phyloP scores from a whole-genome alignment of 139 green algal species.

The Mesotaenium endlicherianum region DNA sequence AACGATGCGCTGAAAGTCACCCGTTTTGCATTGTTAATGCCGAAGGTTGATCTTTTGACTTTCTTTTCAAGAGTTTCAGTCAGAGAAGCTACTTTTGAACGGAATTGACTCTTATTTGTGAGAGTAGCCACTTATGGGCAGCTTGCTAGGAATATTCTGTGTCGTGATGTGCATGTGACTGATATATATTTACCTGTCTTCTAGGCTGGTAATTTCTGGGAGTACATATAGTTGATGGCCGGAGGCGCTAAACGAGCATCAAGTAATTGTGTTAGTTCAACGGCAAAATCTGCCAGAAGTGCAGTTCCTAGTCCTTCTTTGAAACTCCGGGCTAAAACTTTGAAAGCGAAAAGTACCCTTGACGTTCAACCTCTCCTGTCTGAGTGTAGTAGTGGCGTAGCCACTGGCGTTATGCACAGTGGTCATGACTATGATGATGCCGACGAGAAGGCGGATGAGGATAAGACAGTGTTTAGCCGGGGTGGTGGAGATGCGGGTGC shows the following conservation, averaged over 20 bases:
- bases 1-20: not conserved
- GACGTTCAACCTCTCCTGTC: not conserved
- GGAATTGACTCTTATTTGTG: not conserved
- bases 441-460: not conserved
- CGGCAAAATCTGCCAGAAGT: not conserved
- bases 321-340: not conserved
- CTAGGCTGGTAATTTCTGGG: not conserved
- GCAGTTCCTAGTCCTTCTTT: not conserved
- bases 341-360: not conserved
- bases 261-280: not conserved
- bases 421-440: not conserved
- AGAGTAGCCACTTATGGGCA: not conserved
- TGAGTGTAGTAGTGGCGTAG: not conserved
- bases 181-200: not conserved
- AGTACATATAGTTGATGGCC: not conserved
- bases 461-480: not conserved
- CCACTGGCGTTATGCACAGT: not conserved
- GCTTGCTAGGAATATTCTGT: not conserved
- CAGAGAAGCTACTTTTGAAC: too few relatives aligned
- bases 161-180: not conserved
- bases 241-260: not conserved
- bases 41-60: not conserved
- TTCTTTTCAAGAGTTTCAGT: not conserved
- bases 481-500: not conserved
- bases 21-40: not conserved